Evolutionary conservation across 208 protist genomes (phyloP), one percentile per base, ranked within the genome.

Genomic region (Vickermania ingenoplastis): DNA sequence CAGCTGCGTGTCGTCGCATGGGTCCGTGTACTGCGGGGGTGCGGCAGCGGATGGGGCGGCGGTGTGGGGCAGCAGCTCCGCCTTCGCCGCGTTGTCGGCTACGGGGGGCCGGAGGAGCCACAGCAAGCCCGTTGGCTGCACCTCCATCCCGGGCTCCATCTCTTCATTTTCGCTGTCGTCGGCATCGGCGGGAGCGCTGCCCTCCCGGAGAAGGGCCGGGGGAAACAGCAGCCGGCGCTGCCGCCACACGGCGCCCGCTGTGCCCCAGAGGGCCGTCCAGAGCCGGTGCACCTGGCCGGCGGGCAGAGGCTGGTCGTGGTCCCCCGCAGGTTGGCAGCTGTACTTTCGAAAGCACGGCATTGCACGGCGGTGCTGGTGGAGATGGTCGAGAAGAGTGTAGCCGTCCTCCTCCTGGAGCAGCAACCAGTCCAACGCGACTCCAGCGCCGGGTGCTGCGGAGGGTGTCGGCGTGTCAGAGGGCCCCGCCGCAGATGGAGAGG

Each of bases 191-290:
- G 36, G 36, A 45, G 7, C 36, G 17, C 17, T 45, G 36, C 7
- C 36, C 36, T n/a, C n/a, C n/a, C n/a, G n/a, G n/a, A 54, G 49
- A 36, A 50, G 1, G 14, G 56, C 56, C 25, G 64, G 49, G 57
- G 24, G 45, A 31, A 80, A 69, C 23, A 88, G 60, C 3, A 79
- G 79, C 25, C 74, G 67, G 0, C 86, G 73, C 63, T 89, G 82
- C 3, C 86, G 74, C 81, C 81, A 92, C 50, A 75, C 69, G 28
- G 82, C 86, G 27, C 80, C 76, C 2, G 88, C 62, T 3, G 79
- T 27, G 25, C 59, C 69, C 78, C 80, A 88, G 11, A 92, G 67
- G 25, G 76, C 65, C 56, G 26, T 36, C 81, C 80, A 92, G 0
- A 92, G 74, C 48, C 57, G 60, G 31, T 51, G 53, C 21, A 78